Evolutionary conservation across 2,329 filamentous ascomycete genomes (phyloP).

Genomic region (Corinectria fuckeliana): DNA sequence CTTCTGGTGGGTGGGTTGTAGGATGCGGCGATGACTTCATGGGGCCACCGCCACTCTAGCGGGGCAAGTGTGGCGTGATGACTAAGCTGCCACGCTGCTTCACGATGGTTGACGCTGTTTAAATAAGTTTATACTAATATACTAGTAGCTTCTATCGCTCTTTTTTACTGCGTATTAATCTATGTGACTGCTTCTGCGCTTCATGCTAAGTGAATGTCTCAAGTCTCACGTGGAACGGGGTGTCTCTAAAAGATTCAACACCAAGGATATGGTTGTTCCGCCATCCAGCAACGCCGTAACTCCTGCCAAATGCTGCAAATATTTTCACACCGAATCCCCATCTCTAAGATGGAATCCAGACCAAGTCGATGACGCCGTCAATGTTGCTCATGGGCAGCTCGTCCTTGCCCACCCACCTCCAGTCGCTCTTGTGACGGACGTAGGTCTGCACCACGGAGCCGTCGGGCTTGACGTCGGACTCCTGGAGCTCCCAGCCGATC

Average conservation of each 20-base stretch:
- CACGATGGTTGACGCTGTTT: background rate
- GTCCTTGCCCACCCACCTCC: slow-evolving; percentile 57
- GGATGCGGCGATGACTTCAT: slow-evolving; percentile 37
- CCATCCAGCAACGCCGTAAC: slow-evolving; percentile 5
- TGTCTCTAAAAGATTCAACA: background rate
- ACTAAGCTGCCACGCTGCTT: slow-evolving; percentile 8
- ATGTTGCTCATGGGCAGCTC: slow-evolving; percentile 57
- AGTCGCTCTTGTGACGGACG: slow-evolving; percentile 58
- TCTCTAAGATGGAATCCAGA: slow-evolving; percentile 57
- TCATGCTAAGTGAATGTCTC: background rate
- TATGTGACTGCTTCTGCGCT: background rate
- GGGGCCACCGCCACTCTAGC: slow-evolving; percentile 28
- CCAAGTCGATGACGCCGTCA: slow-evolving; percentile 63
- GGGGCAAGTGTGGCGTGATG: slow-evolving; percentile 30
- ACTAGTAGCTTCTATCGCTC: background rate
- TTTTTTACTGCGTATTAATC: background rate
- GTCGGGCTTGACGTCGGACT: slow-evolving; percentile 54
- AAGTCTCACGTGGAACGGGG: background rate
- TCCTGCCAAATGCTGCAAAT: slow-evolving; percentile 7
- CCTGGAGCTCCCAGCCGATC: slow-evolving; percentile 61
- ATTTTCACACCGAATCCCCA: background rate
- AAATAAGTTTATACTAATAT: too few relatives aligned
- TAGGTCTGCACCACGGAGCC: slow-evolving; percentile 61
- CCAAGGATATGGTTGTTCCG: background rate
- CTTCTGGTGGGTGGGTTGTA: slow-evolving; percentile 12